phyloP scores from a whole-genome alignment of 73 alveolate genomes.

The Paramecium bursaria region DNA sequence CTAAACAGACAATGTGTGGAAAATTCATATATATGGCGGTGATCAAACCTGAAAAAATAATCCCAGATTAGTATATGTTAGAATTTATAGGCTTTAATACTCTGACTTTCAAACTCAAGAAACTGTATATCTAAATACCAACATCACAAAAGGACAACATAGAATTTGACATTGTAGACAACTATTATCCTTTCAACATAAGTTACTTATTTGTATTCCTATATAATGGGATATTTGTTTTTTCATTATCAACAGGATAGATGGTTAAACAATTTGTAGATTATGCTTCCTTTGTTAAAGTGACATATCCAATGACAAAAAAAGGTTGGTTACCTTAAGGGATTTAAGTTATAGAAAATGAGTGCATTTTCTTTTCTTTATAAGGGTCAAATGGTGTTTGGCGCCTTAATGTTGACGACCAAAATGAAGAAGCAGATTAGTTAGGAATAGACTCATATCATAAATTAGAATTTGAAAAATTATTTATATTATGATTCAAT shows the following conservation, averaged over 20 bases:
- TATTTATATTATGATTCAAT: slow-evolving; percentile 50
- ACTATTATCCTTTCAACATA: slow-evolving; percentile 45
- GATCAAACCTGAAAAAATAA: slow-evolving; percentile 15
- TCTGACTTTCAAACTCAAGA: slow-evolving; percentile 12
- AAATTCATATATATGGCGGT: slow-evolving; percentile 13
- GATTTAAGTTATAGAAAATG: slow-evolving; percentile 35
- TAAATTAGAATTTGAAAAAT: slow-evolving; percentile 36
- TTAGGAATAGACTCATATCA: background rate
- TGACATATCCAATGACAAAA: background rate
- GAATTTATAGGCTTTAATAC: slow-evolving; percentile 51
- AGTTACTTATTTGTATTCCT: slow-evolving; percentile 37
- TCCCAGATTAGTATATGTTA: background rate
- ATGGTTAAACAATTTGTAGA: slow-evolving; percentile 1
- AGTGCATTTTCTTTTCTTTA: slow-evolving; percentile 12
- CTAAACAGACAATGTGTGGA: slow-evolving; percentile 4
- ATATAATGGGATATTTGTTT: slow-evolving; percentile 9
- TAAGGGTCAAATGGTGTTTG: slow-evolving; percentile 32
- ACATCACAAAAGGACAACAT: slow-evolving; percentile 3
- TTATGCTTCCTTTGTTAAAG: background rate
- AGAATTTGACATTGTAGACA: slow-evolving; percentile 49
- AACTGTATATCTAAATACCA: background rate
- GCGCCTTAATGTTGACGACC: slow-evolving; percentile 16
- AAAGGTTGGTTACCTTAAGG: slow-evolving; percentile 29
- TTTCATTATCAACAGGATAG: slow-evolving; percentile 34
- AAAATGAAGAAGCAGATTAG: slow-evolving; percentile 24